Evolutionary conservation across 2,329 filamentous ascomycete species (phyloP), one percentile per base, ranked within the genome.

Genomic region (Penicillium nordicum): DNA sequence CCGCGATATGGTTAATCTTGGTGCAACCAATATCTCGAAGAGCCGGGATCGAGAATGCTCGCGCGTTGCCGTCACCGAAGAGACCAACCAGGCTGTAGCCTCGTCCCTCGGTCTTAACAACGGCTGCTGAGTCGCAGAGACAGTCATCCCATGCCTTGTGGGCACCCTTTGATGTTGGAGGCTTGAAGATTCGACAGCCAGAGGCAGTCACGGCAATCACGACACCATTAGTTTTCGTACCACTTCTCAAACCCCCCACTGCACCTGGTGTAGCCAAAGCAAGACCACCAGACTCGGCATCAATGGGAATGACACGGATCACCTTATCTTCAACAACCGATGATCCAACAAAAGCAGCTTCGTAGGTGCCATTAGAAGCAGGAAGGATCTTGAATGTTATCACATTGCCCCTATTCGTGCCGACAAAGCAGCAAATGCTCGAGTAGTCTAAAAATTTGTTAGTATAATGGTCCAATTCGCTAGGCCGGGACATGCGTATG

Each of bases 361-460:
- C 81, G 72, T 96, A 97, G 11, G 86, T 82, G 5, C 87, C 84
- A 51, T 82, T 84, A 10, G 77, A 67, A 14, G 87, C 82, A 0
- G 94, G 94, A 2, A 97, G 77, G 23, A 99, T 80, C 76, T 96
- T 97, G 77, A 97, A 93, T 0, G 93, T 97, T 7, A 87, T 85
- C 18, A 97, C 78, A 66, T 90, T 90, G 40, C 94, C 94, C 30
- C 85, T 74, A 63, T 88, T 92, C 0, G 94, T 97, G 21, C 94
- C 94, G 2, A 95, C 89, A 64, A 97, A 95, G 63, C 94, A 89
- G 57, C 88, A 85, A 55, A 99, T 96, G 67, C 92, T 97, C 1
- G 94, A 97, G 71, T 96, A 99, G 62, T 90, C 84, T 81, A 53
- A 18, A 23, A 5, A 5, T 18, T 18, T 18, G 53, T 78, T 57